Conservation (phyloP, 208 protist genomes). For the Wallacemonas sp. region DNA sequence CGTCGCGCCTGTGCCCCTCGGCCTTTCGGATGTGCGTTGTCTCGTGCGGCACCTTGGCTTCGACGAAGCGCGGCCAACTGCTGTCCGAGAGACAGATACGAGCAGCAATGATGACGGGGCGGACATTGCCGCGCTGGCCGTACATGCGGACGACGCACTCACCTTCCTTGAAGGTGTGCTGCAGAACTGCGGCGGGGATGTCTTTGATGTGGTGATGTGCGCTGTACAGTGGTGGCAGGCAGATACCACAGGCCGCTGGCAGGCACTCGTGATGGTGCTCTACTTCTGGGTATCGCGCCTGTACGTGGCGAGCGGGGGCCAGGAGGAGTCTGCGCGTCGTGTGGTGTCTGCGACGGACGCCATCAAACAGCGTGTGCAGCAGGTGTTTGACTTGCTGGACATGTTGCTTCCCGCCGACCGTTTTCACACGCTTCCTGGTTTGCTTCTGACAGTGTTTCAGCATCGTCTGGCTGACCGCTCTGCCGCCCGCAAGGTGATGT, state of each 20-base stretch:
- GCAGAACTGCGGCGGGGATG: not conserved
- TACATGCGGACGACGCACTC: not conserved
- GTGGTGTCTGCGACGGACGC: not conserved
- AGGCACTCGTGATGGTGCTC: slow-evolving; percentile 17
- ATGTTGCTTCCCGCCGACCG: slow-evolving; percentile 8
- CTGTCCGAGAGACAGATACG: not conserved
- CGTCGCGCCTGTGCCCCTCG: not conserved
- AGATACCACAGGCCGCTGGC: slow-evolving; percentile 10
- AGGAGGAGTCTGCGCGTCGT: not conserved
- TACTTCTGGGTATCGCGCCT: slow-evolving; percentile 21
- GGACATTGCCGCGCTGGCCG: not conserved
- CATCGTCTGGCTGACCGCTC: slow-evolving; percentile 9
- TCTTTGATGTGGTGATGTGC: slow-evolving; percentile 4
- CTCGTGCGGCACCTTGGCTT: not conserved
- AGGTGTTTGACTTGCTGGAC: slow-evolving; percentile 2
- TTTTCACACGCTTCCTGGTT: not conserved
- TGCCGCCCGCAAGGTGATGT: not conserved
- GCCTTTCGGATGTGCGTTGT: not conserved
- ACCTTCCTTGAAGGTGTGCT: not conserved
- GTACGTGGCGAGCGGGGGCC: slow-evolving; percentile 5
- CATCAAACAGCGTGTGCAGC: not conserved
- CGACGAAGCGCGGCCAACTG: not conserved
- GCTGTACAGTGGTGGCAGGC: slow-evolving; percentile 16
- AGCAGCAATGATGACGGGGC: not conserved
- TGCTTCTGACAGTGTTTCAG: slow-evolving; percentile 12